phyloP scores from a whole-genome alignment of 202 grass and related monocot species.

The Sporobolus alterniflorus region DNA sequence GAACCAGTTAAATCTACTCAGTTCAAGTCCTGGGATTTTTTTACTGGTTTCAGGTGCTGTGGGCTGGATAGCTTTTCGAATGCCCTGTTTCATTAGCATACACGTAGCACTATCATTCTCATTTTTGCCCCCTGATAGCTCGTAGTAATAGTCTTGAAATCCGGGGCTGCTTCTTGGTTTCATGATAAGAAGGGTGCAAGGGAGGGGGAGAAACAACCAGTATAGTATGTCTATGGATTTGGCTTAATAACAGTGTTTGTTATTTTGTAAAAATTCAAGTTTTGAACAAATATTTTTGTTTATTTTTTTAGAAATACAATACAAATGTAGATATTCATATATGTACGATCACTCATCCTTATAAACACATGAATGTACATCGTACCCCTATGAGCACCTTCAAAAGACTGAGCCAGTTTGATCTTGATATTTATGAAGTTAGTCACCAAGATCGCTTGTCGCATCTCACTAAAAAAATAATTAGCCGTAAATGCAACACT shows the following conservation, averaged over 20 bases:
- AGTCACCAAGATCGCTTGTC: too few relatives aligned
- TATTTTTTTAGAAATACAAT: too few relatives aligned
- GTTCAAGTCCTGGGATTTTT: background rate
- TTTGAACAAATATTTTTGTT: background rate
- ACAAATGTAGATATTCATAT: too few relatives aligned
- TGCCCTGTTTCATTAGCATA: background rate
- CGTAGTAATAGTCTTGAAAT: background rate
- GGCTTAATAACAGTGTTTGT: background rate
- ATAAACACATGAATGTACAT: too few relatives aligned
- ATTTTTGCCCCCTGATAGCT: background rate
- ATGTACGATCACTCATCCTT: too few relatives aligned
- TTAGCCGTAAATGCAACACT: too few relatives aligned
- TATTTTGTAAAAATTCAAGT: background rate
- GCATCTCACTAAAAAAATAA: too few relatives aligned
- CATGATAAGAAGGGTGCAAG: background rate
- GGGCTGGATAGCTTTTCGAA: background rate
- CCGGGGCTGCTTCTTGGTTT: background rate
- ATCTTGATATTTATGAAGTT: too few relatives aligned
- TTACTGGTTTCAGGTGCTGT: conserved; percentile 23
- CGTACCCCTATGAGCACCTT: too few relatives aligned
- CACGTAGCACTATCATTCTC: background rate
- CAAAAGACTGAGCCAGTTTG: too few relatives aligned
- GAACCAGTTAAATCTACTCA: background rate
- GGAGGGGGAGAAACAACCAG: background rate
- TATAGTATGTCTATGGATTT: background rate